Conservation (phyloP, 441 rosid genomes). For the Populus hybrid region DNA sequence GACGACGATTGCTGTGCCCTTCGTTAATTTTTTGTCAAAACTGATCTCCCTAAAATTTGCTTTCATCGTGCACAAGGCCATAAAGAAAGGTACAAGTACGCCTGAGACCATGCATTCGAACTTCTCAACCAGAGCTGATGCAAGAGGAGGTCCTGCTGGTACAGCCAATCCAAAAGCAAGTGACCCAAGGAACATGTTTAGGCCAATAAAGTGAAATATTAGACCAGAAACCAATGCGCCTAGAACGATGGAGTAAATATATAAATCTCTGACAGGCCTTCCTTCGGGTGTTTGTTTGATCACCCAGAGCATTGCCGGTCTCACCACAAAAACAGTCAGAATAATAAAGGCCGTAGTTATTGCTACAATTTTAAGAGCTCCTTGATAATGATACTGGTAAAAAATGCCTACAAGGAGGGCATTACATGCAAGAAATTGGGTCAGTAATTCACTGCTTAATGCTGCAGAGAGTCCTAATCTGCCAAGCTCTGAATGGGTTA, state of each 20-base stretch:
- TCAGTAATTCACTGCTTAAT: constrained; percentile 24
- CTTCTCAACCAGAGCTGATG: constrained; percentile 44
- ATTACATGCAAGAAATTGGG: not conserved
- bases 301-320: constrained; percentile 43
- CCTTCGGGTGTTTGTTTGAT: constrained; percentile 45
- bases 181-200: constrained; percentile 25
- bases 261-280: constrained; percentile 27
- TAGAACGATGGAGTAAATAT: constrained; percentile 15
- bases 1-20: constrained; percentile 7
- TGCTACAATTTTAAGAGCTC: not conserved
- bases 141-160: constrained; percentile 54
- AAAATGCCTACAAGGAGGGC: not conserved
- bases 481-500: constrained; percentile 64
- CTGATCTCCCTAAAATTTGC: constrained; percentile 1
- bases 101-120: constrained; percentile 26
- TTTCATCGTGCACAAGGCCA: constrained; percentile 14
- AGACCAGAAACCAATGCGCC: constrained; percentile 17
- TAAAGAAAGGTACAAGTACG: constrained; percentile 19
- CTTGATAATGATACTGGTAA: fast-evolving
- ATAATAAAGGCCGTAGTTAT: not conserved
- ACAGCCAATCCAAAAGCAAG: constrained; percentile 40
- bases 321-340: constrained; percentile 8
- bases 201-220: not conserved
- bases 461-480: constrained; percentile 44
- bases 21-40: not conserved